These are phyloP conservation scores for Pseudopithomyces maydicus DNA, from an alignment of 2,329 filamentous ascomycete species.

Conservation along the genomic window DNA sequence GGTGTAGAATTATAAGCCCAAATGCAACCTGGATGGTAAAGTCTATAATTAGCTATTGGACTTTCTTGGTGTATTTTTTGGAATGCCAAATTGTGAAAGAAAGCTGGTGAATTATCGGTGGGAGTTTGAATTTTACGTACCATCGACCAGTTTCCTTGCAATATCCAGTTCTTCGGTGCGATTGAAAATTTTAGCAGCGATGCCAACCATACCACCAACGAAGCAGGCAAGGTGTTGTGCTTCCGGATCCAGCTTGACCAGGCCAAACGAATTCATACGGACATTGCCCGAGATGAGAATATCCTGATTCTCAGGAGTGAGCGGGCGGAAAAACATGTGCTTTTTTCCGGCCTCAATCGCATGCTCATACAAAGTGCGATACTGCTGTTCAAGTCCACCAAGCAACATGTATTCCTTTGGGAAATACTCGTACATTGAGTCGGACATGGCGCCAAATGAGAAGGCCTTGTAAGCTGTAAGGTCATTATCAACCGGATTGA, in stretches of 20 bases:
- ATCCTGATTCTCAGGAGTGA: slow-evolving; percentile 69
- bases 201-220: slow-evolving; percentile 60
- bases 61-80: too few species aligned
- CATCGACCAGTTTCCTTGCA: slow-evolving; percentile 57
- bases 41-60: too few species aligned
- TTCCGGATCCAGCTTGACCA: slow-evolving; percentile 49
- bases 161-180: slow-evolving; percentile 55
- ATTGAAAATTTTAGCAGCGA: slow-evolving; percentile 59
- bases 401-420: slow-evolving; percentile 74
- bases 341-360: slow-evolving; percentile 71
- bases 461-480: slow-evolving; percentile 46
- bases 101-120: too few species aligned
- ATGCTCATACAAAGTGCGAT: slow-evolving; percentile 72
- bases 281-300: slow-evolving; percentile 74
- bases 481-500: slow-evolving; percentile 37
- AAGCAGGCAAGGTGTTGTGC: slow-evolving; percentile 61
- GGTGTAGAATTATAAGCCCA: slow-evolving; percentile 59
- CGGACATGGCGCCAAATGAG: slow-evolving; percentile 60
- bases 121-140: too few species aligned
- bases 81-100: too few species aligned
- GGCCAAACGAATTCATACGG: slow-evolving; percentile 49
- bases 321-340: slow-evolving; percentile 77
- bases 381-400: slow-evolving; percentile 74
- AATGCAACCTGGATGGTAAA: slow-evolving; percentile 47
- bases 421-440: slow-evolving; percentile 64